These are phyloP conservation scores for Cladobotryum mycophilum DNA, from an alignment of 2,329 filamentous ascomycete genomes.

Conservation along the genomic window DNA sequence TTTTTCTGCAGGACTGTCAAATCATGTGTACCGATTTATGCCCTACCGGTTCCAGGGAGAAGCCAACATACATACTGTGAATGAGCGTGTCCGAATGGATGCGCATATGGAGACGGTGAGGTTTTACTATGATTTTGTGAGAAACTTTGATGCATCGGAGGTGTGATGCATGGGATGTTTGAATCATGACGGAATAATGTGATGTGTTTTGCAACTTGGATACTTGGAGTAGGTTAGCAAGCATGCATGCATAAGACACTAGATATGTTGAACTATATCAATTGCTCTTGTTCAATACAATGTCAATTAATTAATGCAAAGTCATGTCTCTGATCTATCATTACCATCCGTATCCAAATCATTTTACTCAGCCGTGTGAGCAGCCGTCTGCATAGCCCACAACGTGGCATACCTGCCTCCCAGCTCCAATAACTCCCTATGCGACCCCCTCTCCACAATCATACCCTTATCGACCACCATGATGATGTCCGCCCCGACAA, in stretches of 20 bases:
- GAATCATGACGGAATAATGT: not conserved
- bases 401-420: no score
- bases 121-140: conserved; percentile 39
- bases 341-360: no score
- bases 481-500: no score
- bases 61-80: conserved; percentile 35
- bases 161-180: not conserved
- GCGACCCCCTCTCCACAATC: no score
- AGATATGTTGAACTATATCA: not conserved
- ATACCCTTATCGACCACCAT: no score
- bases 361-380: no score
- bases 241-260: no score
- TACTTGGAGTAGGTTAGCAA: not conserved
- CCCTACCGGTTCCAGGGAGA: conserved; percentile 26
- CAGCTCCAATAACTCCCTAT: no score
- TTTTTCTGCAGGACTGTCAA: conserved; percentile 14
- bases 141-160: conserved; percentile 34
- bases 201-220: not conserved
- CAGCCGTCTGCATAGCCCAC: no score
- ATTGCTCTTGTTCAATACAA: not conserved
- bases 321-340: no score
- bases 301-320: no score
- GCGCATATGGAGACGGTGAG: conserved; percentile 35
- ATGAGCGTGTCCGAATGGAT: conserved; percentile 34
- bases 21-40: conserved; percentile 34